These are phyloP conservation scores for Helicostylum pulchrum DNA, from an alignment of 192 early-diverging fungal species.

Conservation along the genomic window DNA sequence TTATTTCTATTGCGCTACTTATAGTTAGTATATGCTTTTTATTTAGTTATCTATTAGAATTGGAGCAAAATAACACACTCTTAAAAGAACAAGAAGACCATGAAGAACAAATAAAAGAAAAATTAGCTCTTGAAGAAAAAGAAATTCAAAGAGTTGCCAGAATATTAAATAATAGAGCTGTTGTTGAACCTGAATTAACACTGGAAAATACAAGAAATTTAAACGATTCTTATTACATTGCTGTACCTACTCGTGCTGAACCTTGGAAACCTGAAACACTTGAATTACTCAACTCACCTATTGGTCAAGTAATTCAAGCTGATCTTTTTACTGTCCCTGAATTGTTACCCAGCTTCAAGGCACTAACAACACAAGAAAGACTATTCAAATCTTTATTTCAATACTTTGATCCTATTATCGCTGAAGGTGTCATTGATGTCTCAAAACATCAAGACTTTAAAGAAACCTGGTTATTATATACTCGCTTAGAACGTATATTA, in stretches of 20 bases:
- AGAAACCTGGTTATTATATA: conserved; percentile 30
- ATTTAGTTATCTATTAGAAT: not conserved
- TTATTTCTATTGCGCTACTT: conserved; percentile 9
- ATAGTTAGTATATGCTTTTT: not conserved
- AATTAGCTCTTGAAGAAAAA: too few species aligned
- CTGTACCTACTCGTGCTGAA: conserved; percentile 37
- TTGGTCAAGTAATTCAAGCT: conserved; percentile 32
- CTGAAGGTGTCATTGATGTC: conserved; percentile 12
- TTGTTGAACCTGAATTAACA: too few species aligned
- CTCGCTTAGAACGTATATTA: conserved; percentile 32
- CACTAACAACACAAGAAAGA: conserved; percentile 34
- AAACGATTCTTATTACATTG: conserved; percentile 32
- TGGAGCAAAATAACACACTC: conserved; percentile 6
- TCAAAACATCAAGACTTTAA: not conserved
- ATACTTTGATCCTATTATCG: conserved; percentile 40
- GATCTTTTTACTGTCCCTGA: conserved; percentile 28
- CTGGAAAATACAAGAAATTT: too few species aligned
- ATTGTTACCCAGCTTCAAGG: conserved; percentile 34
- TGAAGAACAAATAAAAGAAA: conserved; percentile 1
- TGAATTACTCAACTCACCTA: conserved; percentile 28
- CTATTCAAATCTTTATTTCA: conserved; percentile 45
- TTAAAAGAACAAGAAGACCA: not conserved
- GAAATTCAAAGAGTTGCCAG: too few species aligned
- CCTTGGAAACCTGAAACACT: conserved; percentile 42
- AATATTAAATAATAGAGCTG: too few species aligned